Percentiles rank a stretch among this genome's conserved stretches.
These are phyloP conservation scores for Nemania bipapillata DNA, from an alignment of 2,329 filamentous ascomycete genomes.

Conservation along the genomic window DNA sequence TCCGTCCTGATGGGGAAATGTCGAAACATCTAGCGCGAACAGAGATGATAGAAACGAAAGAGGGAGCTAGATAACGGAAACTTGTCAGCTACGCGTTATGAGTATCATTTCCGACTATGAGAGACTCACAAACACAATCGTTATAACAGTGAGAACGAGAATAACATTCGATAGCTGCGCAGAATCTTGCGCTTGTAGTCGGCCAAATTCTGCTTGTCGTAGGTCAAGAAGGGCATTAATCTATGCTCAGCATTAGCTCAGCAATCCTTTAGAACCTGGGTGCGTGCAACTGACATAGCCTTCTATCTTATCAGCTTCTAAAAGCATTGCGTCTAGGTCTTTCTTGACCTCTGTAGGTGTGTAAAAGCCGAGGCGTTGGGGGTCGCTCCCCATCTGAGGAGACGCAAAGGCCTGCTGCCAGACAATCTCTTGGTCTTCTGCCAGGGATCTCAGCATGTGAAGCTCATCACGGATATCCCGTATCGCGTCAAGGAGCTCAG, in stretches of 20 bases:
- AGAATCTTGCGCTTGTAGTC: not conserved
- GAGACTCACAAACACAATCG: slow-evolving; percentile 6
- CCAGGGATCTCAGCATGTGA: not conserved
- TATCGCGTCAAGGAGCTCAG: not conserved
- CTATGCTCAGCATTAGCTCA: not conserved
- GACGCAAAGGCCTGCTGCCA: not conserved
- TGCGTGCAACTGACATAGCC: not conserved
- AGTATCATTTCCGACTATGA: not conserved
- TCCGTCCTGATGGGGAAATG: not conserved
- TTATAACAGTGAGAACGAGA: not conserved
- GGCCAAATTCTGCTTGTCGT: slow-evolving; percentile 2
- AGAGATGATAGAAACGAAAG: slow-evolving; percentile 2
- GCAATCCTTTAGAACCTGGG: not conserved
- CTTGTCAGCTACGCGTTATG: not conserved
- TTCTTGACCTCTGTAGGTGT: not conserved
- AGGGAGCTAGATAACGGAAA: not conserved
- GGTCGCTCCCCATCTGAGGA: not conserved
- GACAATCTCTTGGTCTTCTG: not conserved
- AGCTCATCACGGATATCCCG: slow-evolving; percentile 1
- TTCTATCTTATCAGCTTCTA: not conserved
- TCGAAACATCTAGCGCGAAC: not conserved
- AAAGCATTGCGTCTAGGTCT: not conserved
- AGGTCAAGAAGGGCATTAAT: not conserved
- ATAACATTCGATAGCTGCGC: not conserved
- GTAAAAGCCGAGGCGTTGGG: not conserved